phyloP scores from a whole-genome alignment of 768 basidiomycete species.

The Trametes coccinea region DNA sequence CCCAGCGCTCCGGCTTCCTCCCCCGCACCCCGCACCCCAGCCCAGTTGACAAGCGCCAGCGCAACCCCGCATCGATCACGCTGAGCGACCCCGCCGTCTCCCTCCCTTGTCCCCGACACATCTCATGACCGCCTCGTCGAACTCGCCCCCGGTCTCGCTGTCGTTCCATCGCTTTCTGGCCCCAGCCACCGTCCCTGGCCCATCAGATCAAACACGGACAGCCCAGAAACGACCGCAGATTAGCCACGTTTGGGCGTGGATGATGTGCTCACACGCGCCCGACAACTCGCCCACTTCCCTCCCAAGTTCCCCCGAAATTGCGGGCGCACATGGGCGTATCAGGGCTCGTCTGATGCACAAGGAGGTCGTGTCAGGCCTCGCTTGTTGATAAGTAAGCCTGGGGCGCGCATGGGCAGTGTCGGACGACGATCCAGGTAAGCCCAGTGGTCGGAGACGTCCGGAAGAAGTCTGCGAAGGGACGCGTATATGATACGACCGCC shows the following conservation, averaged over 20 bases:
- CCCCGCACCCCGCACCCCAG: too few species aligned
- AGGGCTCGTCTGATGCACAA: constrained; percentile 1
- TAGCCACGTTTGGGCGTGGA: not conserved
- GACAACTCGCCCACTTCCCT: constrained; percentile 17
- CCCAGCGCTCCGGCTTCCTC: constrained; percentile 6
- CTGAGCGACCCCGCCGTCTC: too few species aligned
- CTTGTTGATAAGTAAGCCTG: constrained; percentile 1
- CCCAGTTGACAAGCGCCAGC: too few species aligned
- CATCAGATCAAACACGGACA: not conserved
- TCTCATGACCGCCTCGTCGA: not conserved
- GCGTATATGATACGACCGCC: not conserved
- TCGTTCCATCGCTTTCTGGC: not conserved
- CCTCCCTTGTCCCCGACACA: not conserved
- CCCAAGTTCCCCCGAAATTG: constrained; percentile 19
- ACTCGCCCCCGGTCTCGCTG: not conserved
- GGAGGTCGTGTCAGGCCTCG: constrained; percentile 5
- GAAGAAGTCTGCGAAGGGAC: constrained; percentile 8
- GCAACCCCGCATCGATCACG: too few species aligned
- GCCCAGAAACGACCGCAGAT: constrained; percentile 8
- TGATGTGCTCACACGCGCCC: constrained; percentile 22
- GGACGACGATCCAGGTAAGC: constrained; percentile 11
- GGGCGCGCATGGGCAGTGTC: not conserved
- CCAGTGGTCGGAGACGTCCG: constrained; percentile 7
- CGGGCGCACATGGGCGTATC: constrained; percentile 4
- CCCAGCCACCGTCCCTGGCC: too few species aligned